These are phyloP conservation scores for Aspergillus carlsbadensis DNA, from an alignment of 495 filamentous ascomycete species.

Conservation along the genomic window DNA sequence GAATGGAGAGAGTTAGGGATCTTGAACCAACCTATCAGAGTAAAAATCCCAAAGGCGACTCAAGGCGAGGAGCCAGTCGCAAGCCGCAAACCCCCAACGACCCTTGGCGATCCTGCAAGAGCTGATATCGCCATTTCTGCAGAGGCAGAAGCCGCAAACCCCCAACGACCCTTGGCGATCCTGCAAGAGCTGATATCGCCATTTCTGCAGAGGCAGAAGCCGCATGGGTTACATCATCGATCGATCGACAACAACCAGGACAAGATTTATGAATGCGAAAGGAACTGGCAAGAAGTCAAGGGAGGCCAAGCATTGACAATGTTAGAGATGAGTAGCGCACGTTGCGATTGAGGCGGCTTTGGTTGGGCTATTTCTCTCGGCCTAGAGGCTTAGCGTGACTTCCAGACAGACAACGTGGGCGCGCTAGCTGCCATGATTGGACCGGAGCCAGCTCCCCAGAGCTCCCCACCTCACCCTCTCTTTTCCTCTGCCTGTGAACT, in stretches of 20 bases:
- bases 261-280: background rate
- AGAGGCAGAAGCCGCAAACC: background rate
- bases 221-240: background rate
- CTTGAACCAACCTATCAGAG: too few species aligned
- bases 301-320: background rate
- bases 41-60: too few species aligned
- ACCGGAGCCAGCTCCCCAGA: constrained; percentile 10
- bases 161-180: too few species aligned
- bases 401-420: constrained; percentile 2
- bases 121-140: background rate
- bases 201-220: background rate
- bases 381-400: constrained; percentile 6
- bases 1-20: too few species aligned
- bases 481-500: background rate
- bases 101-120: too few species aligned
- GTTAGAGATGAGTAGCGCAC: background rate
- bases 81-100: too few species aligned
- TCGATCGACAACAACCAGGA: background rate
- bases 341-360: constrained; percentile 3
- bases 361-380: constrained; percentile 5
- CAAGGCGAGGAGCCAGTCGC: too few species aligned
- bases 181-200: background rate
- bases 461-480: constrained; percentile 8
- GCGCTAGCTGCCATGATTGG: background rate
- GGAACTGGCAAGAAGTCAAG: background rate